Conservation (phyloP, 2,329 filamentous ascomycete genomes). For the Raffaelea albimanens region DNA sequence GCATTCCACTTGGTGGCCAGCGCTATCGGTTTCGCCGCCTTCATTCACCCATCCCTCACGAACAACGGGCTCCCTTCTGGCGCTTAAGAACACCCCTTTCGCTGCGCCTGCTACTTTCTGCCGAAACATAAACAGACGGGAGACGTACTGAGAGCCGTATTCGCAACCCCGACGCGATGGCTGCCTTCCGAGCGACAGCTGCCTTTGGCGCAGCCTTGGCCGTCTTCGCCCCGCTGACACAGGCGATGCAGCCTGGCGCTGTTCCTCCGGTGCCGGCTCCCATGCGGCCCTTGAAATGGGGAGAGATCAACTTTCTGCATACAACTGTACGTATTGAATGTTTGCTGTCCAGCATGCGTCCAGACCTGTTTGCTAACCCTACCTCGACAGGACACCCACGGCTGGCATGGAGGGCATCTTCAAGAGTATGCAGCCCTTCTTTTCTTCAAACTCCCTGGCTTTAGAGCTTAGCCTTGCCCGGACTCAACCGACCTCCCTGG, state of each 20-base stretch:
- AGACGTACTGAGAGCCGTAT: no score
- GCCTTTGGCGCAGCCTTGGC: conserved; percentile 5
- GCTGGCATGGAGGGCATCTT: conserved; percentile 89
- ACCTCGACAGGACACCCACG: conserved; percentile 60
- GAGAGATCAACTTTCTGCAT: conserved; percentile 93
- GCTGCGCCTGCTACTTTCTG: no score
- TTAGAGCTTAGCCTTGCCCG: no score
- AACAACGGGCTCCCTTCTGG: no score
- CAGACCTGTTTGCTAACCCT: not conserved
- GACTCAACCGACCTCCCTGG: no score
- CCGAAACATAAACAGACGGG: no score
- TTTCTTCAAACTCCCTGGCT: not conserved
- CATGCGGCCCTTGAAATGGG: conserved; percentile 78
- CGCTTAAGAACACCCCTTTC: no score
- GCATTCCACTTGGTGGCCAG: no score
- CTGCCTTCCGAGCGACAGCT: not conserved
- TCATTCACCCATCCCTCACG: no score
- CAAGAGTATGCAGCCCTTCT: conserved; percentile 55
- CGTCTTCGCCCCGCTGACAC: conserved; percentile 19
- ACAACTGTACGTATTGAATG: conserved; percentile 50
- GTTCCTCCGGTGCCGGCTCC: conserved; percentile 70
- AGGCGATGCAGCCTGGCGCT: conserved; percentile 66
- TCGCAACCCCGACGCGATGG: no score
- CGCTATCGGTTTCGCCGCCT: no score
- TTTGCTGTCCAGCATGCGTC: not conserved